Percentiles rank a stretch among this genome's conserved stretches.
Conservation (phyloP, 129 eudicot genomes). For the Daucus carota region DNA sequence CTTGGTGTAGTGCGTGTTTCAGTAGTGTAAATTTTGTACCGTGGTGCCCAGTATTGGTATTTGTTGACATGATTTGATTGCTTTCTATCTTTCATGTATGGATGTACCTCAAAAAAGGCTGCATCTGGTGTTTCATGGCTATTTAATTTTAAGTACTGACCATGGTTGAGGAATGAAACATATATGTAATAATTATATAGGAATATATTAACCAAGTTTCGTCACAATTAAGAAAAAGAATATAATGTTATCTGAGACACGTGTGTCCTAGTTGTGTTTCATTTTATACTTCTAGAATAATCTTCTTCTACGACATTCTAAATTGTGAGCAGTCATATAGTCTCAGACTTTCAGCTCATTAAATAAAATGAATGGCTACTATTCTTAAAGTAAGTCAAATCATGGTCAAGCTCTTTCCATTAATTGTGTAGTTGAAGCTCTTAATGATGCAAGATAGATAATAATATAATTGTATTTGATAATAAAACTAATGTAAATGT, state of each 20-base stretch:
- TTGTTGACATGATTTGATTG: neutral
- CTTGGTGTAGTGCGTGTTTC: neutral
- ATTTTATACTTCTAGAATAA: too few relatives aligned
- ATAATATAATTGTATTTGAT: too few relatives aligned
- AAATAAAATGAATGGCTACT: neutral
- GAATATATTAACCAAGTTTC: too few relatives aligned
- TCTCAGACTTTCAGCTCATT: neutral
- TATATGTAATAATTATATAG: too few relatives aligned
- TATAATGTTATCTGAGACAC: too few relatives aligned
- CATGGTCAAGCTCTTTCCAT: neutral
- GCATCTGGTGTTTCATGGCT: neutral
- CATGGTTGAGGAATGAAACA: neutral
- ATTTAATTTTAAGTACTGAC: too few relatives aligned
- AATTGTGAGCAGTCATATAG: neutral
- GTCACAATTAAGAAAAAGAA: too few relatives aligned
- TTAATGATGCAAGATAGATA: neutral
- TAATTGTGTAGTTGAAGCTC: neutral
- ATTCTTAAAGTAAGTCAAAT: neutral
- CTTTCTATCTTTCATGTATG: neutral
- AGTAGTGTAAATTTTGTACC: neutral
- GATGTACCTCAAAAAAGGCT: neutral
- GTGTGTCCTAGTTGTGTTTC: neutral
- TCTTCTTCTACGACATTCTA: neutral
- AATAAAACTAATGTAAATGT: too few relatives aligned
- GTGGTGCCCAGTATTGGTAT: neutral